Evolutionary conservation across 257 asterid genomes (phyloP).

Genomic region (Ehretia macrophylla): DNA sequence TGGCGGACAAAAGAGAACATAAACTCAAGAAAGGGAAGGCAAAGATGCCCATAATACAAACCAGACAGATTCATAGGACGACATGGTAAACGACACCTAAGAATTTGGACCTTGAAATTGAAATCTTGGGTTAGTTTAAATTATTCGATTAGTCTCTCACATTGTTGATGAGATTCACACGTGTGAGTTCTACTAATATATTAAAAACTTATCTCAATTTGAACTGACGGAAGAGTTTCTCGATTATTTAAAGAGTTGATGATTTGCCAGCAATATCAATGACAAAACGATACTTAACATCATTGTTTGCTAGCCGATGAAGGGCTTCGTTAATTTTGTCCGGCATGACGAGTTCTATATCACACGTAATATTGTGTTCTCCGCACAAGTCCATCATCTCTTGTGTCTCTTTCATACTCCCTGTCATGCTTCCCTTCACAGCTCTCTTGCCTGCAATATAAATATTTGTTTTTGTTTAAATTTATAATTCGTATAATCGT

Average conservation of each 20-base stretch:
- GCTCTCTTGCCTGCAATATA: conserved; percentile 57
- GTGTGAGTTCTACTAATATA: no score
- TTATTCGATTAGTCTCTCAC: no score
- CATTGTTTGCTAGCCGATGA: conserved; percentile 60
- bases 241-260: conserved; percentile 12
- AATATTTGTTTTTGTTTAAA: neutral
- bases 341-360: conserved; percentile 50
- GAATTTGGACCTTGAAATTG: no score
- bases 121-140: no score
- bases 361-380: conserved; percentile 59
- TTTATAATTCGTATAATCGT: neutral
- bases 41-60: no score
- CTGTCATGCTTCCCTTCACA: conserved; percentile 80
- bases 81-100: no score
- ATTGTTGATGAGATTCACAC: no score
- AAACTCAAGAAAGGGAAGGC: no score
- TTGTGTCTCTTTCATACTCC: conserved; percentile 79
- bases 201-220: no score
- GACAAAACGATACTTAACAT: conserved; percentile 82
- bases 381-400: conserved; percentile 84
- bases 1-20: no score
- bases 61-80: no score
- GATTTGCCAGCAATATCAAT: conserved; percentile 49
- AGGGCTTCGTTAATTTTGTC: conserved; percentile 57
- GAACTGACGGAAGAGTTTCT: no score